Percentiles rank a stretch among this genome's conserved stretches.
These are phyloP conservation scores for Beauveria sp. DNA, from an alignment of 2,329 filamentous ascomycete species.

Conservation along the genomic window DNA sequence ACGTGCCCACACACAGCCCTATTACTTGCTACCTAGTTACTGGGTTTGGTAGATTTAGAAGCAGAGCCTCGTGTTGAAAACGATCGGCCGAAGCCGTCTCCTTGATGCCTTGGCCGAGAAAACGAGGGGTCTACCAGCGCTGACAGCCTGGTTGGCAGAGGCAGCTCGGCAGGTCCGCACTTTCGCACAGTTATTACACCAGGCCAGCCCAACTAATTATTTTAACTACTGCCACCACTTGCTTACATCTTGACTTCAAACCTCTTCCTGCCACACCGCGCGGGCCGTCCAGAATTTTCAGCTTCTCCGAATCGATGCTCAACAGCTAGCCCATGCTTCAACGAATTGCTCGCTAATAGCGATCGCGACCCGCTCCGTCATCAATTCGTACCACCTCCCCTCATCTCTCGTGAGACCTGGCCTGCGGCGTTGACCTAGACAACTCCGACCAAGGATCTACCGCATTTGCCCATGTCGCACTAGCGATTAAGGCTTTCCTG, in stretches of 20 bases:
- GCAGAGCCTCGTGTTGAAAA: not conserved
- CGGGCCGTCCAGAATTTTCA: not conserved
- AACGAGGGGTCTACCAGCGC: not conserved
- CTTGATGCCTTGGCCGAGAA: not conserved
- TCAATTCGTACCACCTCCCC: not conserved
- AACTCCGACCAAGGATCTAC: not conserved
- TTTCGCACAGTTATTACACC: not conserved
- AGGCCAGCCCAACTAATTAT: not conserved
- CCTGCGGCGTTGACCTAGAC: not conserved
- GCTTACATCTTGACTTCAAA: not conserved
- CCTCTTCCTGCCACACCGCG: not conserved
- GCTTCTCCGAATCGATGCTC: not conserved
- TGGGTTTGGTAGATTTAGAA: not conserved
- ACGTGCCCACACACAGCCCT: conserved; percentile 5
- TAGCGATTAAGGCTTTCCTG: not conserved
- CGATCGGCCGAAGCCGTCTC: conserved; percentile 2
- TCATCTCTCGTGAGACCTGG: not conserved
- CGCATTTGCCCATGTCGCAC: conserved; percentile 1
- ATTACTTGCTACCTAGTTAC: not conserved
- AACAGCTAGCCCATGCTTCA: not conserved
- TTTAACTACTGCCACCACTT: not conserved
- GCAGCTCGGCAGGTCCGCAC: not conserved
- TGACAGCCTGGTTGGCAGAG: conserved; percentile 1
- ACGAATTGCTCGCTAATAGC: not conserved
- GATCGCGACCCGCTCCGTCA: not conserved